Base-by-base conservation (phyloP, 345 rosid species). In the Arabis hirsuta region DNA sequence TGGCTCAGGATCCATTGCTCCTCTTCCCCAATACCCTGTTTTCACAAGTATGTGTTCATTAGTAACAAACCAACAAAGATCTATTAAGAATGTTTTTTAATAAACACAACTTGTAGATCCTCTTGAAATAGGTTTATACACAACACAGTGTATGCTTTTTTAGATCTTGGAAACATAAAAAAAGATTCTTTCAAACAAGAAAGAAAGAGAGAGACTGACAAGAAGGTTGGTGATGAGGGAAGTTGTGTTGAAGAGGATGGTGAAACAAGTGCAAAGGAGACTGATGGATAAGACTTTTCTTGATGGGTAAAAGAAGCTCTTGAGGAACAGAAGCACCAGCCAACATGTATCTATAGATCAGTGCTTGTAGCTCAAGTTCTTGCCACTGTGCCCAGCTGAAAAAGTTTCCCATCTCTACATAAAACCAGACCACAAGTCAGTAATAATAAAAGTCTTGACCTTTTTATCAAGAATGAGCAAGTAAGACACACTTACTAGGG, bases 341-440 rank as follows among this genome's bases (percentile, higher is more conserved):
- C 48, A 80, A 80, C 60, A 91, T 71, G 82, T 88, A 89, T 81
- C 90, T 89, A 73, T 84, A 91, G 84, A 91, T 86, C 43, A 87
- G 82, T 55, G 94, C 97, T 82, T 91, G 97, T 76, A 89, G 88
- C 83, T 91, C 96, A 44, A 91, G 91, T 76, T 91, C 97, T 67
- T 89, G 94, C 91, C 90, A 87, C 69, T 91, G 97, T 62, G 82
- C 79, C 86, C 67, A 82, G 82, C 96, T 91, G 48, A 94, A 94
- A 71, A 69, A 83, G 74, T 87, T 86, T 32, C 88, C 88, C 87
- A 86, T 82, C 79, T 81, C 98, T 92, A 26, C n/a, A 39, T 32
- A 56, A 16, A 61, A 42, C 10, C 55, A 60, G 3, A 51, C 27
- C 22, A 67, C 22, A 55, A 10, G 2, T 63, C 20, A 45, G 47